Conservation (phyloP, 306 rosid species). For the barrel medic (Medicago truncatula) region MtrunA17r5.0-ANR NC_053049.1:48056001-48056500, state of each 20-base stretch:
- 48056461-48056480: too few relatives aligned
- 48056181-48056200: background rate
- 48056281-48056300: slow-evolving; percentile 16
- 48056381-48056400: too few relatives aligned
- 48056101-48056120: slow-evolving; percentile 4
- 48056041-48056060: slow-evolving; percentile 23
- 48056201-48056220: background rate
- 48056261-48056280: slow-evolving; percentile 8
- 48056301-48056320: slow-evolving; percentile 17
- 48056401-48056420: too few relatives aligned
- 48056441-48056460: too few relatives aligned
- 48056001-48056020: too few relatives aligned
- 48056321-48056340: too few relatives aligned
- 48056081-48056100: slow-evolving; percentile 11
- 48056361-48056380: too few relatives aligned
- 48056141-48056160: background rate
- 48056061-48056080: background rate
- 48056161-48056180: background rate
- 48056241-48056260: background rate
- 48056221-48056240: background rate
- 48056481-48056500: too few relatives aligned
- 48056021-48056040: background rate
- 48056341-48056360: too few relatives aligned
- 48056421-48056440: too few relatives aligned
- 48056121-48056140: slow-evolving; percentile 12